Evolutionary conservation across 2,329 filamentous ascomycete genomes (phyloP).

Genomic region (Bertia moriformis): DNA sequence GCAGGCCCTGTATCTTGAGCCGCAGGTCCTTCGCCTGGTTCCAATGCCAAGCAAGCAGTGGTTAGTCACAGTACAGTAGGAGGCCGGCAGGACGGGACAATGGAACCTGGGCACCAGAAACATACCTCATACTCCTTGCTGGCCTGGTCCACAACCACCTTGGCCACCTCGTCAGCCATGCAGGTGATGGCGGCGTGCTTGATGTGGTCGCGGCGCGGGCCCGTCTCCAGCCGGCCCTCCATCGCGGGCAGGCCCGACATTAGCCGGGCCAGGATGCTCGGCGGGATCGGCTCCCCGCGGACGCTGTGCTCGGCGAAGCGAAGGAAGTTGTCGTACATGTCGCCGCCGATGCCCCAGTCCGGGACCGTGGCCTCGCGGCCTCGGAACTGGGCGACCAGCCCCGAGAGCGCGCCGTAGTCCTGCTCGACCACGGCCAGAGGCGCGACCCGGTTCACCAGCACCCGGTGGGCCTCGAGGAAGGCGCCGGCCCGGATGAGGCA

Average conservation of each 20-base stretch:
- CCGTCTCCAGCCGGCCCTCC: slow-evolving; percentile 18
- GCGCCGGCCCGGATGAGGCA: slow-evolving; percentile 68
- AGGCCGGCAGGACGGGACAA: neutral
- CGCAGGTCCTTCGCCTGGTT: neutral
- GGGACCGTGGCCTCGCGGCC: slow-evolving; percentile 43
- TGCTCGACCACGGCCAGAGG: slow-evolving; percentile 70
- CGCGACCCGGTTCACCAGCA: slow-evolving; percentile 68
- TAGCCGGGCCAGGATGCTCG: slow-evolving; percentile 37
- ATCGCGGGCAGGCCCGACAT: slow-evolving; percentile 39
- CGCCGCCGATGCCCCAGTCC: slow-evolving; percentile 67
- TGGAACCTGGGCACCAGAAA: neutral
- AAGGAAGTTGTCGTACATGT: slow-evolving; percentile 58
- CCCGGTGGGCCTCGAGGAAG: slow-evolving; percentile 68
- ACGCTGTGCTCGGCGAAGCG: slow-evolving; percentile 28
- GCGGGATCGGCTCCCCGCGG: slow-evolving; percentile 20
- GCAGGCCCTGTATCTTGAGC: slow-evolving; percentile 44
- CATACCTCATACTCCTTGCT: slow-evolving; percentile 14
- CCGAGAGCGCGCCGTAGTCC: slow-evolving; percentile 57
- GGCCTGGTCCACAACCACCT: slow-evolving; percentile 13
- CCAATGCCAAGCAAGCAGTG: slow-evolving; percentile 10
- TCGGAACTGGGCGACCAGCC: slow-evolving; percentile 60
- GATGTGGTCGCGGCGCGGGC: slow-evolving; percentile 14
- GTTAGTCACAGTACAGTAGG: slow-evolving; percentile 2
- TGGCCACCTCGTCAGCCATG: slow-evolving; percentile 17
- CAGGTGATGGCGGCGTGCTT: slow-evolving; percentile 18